A percentile compares a stretch with the other conserved stretches of the same genome.
Evolutionary conservation across 208 protist genomes (phyloP).

Genomic region (Acanthamoeba triangularis): DNA sequence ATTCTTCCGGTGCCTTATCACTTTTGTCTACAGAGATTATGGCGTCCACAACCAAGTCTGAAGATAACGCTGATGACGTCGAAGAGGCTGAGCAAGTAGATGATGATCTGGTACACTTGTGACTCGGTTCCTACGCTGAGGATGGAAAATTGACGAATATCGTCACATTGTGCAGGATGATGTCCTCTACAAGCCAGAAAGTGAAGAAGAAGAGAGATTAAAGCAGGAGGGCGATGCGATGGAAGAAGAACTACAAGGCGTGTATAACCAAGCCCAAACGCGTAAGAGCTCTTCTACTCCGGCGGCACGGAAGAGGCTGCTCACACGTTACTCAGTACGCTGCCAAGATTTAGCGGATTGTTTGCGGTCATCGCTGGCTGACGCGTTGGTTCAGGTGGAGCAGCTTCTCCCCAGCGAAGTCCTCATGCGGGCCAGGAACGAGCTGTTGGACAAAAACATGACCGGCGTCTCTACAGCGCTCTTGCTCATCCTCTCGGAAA

Average conservation of each 20-base stretch:
- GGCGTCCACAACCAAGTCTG: background rate
- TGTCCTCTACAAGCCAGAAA: background rate
- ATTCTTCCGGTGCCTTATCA: background rate
- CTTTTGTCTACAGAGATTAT: background rate
- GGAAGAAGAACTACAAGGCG: background rate
- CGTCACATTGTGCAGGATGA: background rate
- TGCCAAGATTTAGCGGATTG: background rate
- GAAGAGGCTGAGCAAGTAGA: background rate
- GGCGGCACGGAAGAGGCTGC: background rate
- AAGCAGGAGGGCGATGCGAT: background rate
- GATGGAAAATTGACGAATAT: too few relatives aligned
- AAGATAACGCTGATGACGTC: background rate
- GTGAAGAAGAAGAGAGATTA: background rate
- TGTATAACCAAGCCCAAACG: background rate
- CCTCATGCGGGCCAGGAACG: background rate
- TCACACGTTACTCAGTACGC: constrained; percentile 38
- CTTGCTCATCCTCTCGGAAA: constrained; percentile 28
- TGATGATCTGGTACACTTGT: background rate
- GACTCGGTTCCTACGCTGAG: too few relatives aligned
- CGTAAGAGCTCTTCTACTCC: background rate
- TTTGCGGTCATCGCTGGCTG: background rate
- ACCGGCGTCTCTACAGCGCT: constrained; percentile 31
- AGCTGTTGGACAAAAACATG: background rate
- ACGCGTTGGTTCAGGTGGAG: background rate
- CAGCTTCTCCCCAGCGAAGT: constrained; percentile 36